These are phyloP conservation scores for Pleoardoris graminearum DNA, from an alignment of 2,329 filamentous ascomycete species.

Conservation along the genomic window DNA sequence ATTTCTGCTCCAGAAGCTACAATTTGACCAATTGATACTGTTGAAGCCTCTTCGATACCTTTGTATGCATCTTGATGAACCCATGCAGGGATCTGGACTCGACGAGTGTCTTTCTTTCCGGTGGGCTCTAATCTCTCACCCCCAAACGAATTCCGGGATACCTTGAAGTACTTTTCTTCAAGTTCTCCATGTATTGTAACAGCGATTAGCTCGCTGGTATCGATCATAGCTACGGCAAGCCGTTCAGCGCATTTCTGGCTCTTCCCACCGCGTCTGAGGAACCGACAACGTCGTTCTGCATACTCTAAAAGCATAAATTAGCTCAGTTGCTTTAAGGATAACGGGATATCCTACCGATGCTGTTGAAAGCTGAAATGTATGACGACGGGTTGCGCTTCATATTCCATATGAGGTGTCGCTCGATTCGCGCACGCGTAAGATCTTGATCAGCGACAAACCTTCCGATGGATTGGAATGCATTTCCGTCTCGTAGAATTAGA, in stretches of 20 bases:
- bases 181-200: constrained; percentile 6
- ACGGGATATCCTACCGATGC: constrained; percentile 12
- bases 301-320: background rate
- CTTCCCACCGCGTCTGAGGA: constrained; percentile 4
- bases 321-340: background rate
- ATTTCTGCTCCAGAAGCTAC: constrained; percentile 9
- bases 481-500: constrained; percentile 2
- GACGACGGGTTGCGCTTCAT: constrained; percentile 15
- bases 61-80: constrained; percentile 2
- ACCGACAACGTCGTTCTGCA: background rate
- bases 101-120: background rate
- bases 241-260: constrained; percentile 12
- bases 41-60: background rate
- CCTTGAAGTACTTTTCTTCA: background rate
- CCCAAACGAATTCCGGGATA: background rate
- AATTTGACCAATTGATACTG: constrained; percentile 4
- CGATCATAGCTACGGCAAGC: constrained; percentile 13
- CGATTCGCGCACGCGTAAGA: constrained; percentile 10
- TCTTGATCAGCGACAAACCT: background rate
- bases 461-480: constrained; percentile 24
- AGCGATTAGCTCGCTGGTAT: constrained; percentile 6
- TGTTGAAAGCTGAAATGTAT: constrained; percentile 19
- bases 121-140: background rate
- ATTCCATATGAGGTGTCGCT: constrained; percentile 15
- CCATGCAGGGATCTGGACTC: constrained; percentile 16